Conservation (phyloP, 2,329 filamentous ascomycete genomes). For the Aspergillus thermomutatus region DNA sequence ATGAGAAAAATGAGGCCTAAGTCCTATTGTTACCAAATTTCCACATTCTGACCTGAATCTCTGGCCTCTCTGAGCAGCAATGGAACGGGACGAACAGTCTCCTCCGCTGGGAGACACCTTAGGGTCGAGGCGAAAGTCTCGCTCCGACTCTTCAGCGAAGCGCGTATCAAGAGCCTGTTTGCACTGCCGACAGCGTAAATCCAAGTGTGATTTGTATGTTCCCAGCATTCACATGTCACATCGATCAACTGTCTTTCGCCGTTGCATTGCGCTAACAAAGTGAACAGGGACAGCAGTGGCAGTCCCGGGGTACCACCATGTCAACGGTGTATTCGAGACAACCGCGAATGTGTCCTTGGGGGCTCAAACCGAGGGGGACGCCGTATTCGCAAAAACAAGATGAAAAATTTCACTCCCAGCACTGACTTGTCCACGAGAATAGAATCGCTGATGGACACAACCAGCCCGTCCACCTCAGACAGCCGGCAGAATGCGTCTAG, state of each 20-base stretch:
- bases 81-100: constrained; percentile 17
- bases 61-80: neutral
- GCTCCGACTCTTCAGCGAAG: constrained; percentile 37
- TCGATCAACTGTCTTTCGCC: neutral
- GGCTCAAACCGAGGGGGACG: constrained; percentile 59
- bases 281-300: constrained; percentile 44
- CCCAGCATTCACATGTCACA: neutral
- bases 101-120: constrained; percentile 9
- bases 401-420: constrained; percentile 32
- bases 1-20: neutral
- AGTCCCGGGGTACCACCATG: constrained; percentile 53
- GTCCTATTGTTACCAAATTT: neutral
- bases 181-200: constrained; percentile 49
- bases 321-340: constrained; percentile 55
- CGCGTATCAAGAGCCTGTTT: constrained; percentile 48
- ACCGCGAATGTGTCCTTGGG: constrained; percentile 57
- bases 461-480: constrained; percentile 26
- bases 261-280: constrained; percentile 17
- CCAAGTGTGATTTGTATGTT: constrained; percentile 51
- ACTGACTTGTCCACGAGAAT: constrained; percentile 22
- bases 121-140: constrained; percentile 16
- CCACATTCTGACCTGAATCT: neutral
- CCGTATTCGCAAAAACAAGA: constrained; percentile 54
- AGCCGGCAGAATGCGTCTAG: constrained; percentile 21
- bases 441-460: constrained; percentile 23